Evolutionary conservation across 352 stramenopile species (phyloP).

Genomic region (Globisporangium cystogenes): DNA sequence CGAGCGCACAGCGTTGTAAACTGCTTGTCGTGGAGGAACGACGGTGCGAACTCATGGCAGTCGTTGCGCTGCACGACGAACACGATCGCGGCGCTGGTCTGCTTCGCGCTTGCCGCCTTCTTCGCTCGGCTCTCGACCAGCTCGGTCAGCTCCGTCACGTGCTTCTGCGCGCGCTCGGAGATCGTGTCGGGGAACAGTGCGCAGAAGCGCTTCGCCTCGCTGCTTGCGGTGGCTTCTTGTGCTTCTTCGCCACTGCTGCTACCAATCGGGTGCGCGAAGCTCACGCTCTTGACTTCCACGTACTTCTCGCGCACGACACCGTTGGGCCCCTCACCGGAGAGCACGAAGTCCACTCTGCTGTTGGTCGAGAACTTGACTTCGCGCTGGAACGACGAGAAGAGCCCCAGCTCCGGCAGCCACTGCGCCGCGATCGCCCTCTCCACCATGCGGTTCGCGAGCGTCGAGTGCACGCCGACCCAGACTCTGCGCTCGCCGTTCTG

Average conservation of each 20-base stretch:
- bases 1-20: constrained; percentile 57
- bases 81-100: constrained; percentile 47
- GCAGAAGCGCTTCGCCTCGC: constrained; percentile 14
- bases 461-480: constrained; percentile 79
- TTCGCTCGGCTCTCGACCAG: constrained; percentile 24
- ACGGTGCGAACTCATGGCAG: constrained; percentile 64
- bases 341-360: constrained; percentile 81
- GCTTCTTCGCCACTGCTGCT: not conserved
- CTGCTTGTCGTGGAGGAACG: constrained; percentile 49
- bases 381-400: constrained; percentile 45
- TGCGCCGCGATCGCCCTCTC: constrained; percentile 48
- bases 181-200: constrained; percentile 80
- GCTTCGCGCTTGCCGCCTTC: constrained; percentile 8
- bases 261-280: constrained; percentile 27
- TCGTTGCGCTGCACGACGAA: constrained; percentile 81
- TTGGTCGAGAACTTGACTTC: constrained; percentile 80
- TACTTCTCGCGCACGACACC: constrained; percentile 52
- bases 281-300: constrained; percentile 85
- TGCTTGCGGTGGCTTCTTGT: too few species aligned
- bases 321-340: constrained; percentile 24
- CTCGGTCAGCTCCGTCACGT: constrained; percentile 69
- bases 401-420: constrained; percentile 62
- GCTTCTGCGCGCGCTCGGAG: constrained; percentile 68
- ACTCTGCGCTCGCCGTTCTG: constrained; percentile 64
- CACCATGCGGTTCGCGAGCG: constrained; percentile 76